Conservation (phyloP, 257 asterid genomes). For the Solanum rostratum region DNA sequence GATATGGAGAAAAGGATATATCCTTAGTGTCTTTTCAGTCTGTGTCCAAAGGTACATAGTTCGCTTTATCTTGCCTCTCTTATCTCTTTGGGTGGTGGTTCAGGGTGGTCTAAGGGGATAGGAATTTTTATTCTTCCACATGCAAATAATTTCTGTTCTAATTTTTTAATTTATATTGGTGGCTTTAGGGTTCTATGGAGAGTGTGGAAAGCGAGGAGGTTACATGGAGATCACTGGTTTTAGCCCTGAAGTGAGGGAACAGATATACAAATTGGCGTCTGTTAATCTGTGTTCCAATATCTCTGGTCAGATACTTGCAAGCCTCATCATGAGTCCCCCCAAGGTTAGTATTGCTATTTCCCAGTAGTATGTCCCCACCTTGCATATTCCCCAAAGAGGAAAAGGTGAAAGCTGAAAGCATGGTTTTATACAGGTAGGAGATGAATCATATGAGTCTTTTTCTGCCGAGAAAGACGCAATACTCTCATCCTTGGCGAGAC, state of each 20-base stretch:
- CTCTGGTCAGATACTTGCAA: constrained; percentile 94
- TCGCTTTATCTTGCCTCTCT: not conserved
- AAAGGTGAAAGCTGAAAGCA: not conserved
- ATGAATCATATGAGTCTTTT: constrained; percentile 81
- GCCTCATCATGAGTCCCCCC: constrained; percentile 93
- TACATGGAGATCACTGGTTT: constrained; percentile 97
- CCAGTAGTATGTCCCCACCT: not conserved
- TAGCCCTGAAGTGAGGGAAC: constrained; percentile 74
- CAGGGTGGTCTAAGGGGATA: not conserved
- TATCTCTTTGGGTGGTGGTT: not conserved
- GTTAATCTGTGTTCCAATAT: constrained; percentile 91
- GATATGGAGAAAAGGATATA: constrained; percentile 74
- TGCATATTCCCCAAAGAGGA: not conserved
- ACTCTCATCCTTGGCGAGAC: constrained; percentile 72
- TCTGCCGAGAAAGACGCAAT: constrained; percentile 72
- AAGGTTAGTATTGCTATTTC: constrained; percentile 31
- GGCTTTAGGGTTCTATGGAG: constrained; percentile 77
- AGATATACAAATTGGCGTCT: constrained; percentile 89
- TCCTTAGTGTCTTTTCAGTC: constrained; percentile 87
- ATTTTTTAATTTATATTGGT: not conserved
- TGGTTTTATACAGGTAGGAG: constrained; percentile 60
- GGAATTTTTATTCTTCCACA: not conserved
- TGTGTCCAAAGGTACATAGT: constrained; percentile 68
- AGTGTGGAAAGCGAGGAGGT: constrained; percentile 97
- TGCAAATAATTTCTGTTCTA: not conserved